These are phyloP conservation scores for Tetracladium marchalianum DNA, from an alignment of 495 filamentous ascomycete genomes.

Conservation along the genomic window DNA sequence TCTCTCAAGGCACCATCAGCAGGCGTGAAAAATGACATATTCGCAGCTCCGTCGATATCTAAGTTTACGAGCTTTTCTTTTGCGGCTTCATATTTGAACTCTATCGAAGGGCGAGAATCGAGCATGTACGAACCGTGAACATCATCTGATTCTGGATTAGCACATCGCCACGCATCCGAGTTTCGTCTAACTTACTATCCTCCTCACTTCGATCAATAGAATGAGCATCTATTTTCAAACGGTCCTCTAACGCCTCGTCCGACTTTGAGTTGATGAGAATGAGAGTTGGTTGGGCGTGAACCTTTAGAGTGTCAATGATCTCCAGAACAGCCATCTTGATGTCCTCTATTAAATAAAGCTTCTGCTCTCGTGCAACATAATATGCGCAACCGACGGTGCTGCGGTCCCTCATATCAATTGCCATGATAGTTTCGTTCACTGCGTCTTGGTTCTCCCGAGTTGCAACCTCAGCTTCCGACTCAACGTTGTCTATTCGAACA, in stretches of 20 bases:
- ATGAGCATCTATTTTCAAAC: constrained; percentile 33
- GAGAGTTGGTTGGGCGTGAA: constrained; percentile 71
- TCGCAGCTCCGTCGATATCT: constrained; percentile 39
- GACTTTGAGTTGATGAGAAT: constrained; percentile 64
- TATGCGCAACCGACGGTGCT: constrained; percentile 80
- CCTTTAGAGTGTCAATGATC: constrained; percentile 62
- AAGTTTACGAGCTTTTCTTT: constrained; percentile 57
- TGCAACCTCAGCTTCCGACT: constrained; percentile 21
- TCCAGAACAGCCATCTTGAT: constrained; percentile 60
- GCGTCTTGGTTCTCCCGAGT: constrained; percentile 42
- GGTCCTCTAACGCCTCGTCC: constrained; percentile 46
- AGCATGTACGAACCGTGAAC: constrained; percentile 53
- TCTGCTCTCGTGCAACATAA: constrained; percentile 67
- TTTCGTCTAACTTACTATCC: constrained; percentile 17
- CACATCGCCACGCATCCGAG: not conserved
- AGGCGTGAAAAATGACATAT: constrained; percentile 49
- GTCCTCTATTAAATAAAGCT: constrained; percentile 73
- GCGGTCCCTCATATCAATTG: constrained; percentile 63
- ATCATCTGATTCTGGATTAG: constrained; percentile 18
- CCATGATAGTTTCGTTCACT: constrained; percentile 72
- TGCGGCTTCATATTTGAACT: constrained; percentile 65
- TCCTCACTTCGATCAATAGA: constrained; percentile 23
- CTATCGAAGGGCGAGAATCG: constrained; percentile 60
- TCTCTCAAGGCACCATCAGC: constrained; percentile 28
- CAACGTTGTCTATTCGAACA: not conserved